Evolutionary conservation across 2,329 filamentous ascomycete genomes (phyloP).

Genomic region (Phialophora verrucosa): DNA sequence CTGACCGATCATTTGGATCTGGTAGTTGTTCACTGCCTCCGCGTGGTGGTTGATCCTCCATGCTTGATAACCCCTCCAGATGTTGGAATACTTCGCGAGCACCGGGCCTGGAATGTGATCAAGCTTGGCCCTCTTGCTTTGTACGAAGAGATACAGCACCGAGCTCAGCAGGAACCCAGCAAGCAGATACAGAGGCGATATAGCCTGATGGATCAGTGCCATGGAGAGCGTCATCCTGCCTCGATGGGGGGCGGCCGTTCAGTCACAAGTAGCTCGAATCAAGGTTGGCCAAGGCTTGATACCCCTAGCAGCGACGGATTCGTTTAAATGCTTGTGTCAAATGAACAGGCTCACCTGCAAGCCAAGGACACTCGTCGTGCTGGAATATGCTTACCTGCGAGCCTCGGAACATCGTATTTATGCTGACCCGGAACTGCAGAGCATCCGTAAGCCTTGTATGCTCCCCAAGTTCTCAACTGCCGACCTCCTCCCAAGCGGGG

Average conservation of each 20-base stretch:
- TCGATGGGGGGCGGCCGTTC: background rate
- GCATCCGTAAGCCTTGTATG: background rate
- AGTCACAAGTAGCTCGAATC: background rate
- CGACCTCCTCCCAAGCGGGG: conserved; percentile 13
- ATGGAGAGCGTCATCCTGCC: conserved; percentile 8
- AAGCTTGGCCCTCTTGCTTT: conserved; percentile 14
- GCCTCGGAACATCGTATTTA: conserved; percentile 14
- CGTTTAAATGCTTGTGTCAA: conserved; percentile 9
- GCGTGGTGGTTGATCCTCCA: conserved; percentile 20
- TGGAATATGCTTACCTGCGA: background rate
- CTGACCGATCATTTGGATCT: conserved; percentile 19
- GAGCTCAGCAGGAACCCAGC: background rate
- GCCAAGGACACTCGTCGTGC: background rate
- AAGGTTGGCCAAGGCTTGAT: conserved; percentile 2
- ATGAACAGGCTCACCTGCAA: background rate
- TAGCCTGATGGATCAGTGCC: conserved; percentile 3
- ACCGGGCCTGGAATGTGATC: conserved; percentile 12
- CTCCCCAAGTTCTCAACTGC: conserved; percentile 16
- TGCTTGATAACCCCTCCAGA: conserved; percentile 15
- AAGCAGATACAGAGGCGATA: conserved; percentile 10
- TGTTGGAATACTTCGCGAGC: conserved; percentile 18
- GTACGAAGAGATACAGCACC: background rate
- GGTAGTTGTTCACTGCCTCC: conserved; percentile 19
- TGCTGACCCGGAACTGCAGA: conserved; percentile 9
- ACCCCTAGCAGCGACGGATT: background rate